Conservation (phyloP, 202 grass and related monocot genomes). For the Saccharum hybrid region DNA sequence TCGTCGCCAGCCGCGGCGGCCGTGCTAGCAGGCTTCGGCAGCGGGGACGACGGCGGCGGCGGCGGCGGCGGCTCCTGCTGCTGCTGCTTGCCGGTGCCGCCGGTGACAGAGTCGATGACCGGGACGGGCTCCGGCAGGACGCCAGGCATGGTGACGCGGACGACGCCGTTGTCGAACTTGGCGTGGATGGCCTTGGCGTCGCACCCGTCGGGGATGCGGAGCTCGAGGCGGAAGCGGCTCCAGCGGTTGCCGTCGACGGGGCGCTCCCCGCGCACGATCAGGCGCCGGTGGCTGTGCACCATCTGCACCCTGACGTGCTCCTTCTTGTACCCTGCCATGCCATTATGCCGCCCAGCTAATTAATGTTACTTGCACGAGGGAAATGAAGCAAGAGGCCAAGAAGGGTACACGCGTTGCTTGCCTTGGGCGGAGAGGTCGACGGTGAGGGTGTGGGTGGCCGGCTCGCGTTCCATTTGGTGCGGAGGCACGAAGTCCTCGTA, state of each 20-base stretch:
- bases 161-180: constrained; percentile 51
- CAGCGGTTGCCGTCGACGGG: constrained; percentile 50
- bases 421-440: constrained; percentile 53
- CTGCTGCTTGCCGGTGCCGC: neutral
- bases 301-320: constrained; percentile 69
- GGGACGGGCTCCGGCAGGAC: neutral
- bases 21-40: neutral
- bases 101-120: neutral
- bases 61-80: neutral
- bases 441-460: constrained; percentile 45
- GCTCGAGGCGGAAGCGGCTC: constrained; percentile 68
- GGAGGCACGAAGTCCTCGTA: constrained; percentile 69
- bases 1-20: neutral
- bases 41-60: neutral
- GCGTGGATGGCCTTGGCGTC: constrained; percentile 59
- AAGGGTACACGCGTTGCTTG: neutral
- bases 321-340: constrained; percentile 67
- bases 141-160: constrained; percentile 60
- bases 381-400: neutral
- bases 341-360: neutral
- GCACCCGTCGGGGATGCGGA: constrained; percentile 57
- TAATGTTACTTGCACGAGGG: neutral
- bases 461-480: constrained; percentile 45
- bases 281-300: constrained; percentile 53
- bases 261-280: constrained; percentile 66